phyloP scores from a whole-genome alignment of 2,329 filamentous ascomycete species.

The Claviceps maximensis region DNA sequence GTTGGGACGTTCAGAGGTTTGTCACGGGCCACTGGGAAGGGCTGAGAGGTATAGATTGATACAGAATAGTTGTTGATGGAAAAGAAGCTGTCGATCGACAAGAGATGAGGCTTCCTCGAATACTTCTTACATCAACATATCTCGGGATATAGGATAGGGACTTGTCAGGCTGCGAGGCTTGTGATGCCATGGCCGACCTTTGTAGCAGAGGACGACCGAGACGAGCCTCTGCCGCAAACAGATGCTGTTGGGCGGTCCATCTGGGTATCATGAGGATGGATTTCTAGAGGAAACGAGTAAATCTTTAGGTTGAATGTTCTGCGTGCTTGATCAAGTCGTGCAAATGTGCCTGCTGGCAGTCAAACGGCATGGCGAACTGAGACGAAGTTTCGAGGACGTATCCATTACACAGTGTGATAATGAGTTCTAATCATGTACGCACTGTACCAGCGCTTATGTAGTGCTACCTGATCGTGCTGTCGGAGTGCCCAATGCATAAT shows the following conservation, averaged over 20 bases:
- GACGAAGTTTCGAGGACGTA: not conserved
- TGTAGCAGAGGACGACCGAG: conserved; percentile 3
- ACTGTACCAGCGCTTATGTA: not conserved
- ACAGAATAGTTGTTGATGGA: too few relatives aligned
- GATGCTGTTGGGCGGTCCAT: not conserved
- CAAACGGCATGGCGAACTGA: not conserved
- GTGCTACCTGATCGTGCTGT: not conserved
- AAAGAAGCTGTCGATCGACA: not conserved
- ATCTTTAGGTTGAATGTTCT: not conserved
- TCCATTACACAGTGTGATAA: not conserved
- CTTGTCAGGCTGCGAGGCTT: conserved; percentile 7
- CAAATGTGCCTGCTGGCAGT: not conserved
- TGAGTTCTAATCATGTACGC: not conserved
- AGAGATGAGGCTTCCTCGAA: not conserved
- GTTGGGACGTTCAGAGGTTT: not conserved
- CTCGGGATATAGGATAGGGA: conserved; percentile 26
- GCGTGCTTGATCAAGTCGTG: not conserved
- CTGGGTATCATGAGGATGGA: conserved; percentile 2
- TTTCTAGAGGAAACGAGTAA: not conserved
- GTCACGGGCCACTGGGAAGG: not conserved
- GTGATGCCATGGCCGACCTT: conserved; percentile 15
- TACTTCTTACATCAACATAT: conserved; percentile 46
- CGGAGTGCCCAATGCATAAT: too few relatives aligned
- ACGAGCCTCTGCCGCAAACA: not conserved
- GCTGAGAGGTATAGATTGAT: not conserved